Evolutionary conservation across 139 green algal species (phyloP).

Genomic region (Limnomonas spitsbergensis): DNA sequence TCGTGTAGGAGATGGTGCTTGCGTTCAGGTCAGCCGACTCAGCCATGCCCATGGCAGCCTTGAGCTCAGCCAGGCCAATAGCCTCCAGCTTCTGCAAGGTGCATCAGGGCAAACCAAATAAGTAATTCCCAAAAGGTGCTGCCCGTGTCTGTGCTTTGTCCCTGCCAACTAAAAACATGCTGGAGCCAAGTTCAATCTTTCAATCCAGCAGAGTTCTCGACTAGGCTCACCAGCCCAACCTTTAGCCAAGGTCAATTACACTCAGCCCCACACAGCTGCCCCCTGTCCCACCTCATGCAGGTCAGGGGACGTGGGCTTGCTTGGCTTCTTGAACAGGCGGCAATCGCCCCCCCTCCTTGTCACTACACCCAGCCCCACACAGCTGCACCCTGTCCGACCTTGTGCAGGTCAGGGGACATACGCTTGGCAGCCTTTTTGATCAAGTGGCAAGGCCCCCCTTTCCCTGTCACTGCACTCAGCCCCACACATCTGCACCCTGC

Average conservation of each 20-base stretch:
- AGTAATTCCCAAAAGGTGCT: neutral
- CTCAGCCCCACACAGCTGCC: neutral
- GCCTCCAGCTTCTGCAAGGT: conserved; percentile 23
- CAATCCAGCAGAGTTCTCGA: neutral
- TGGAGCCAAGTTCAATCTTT: neutral
- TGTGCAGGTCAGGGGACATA: neutral
- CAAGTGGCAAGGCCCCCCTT: neutral
- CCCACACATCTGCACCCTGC: too few species aligned
- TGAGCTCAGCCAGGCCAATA: conserved; percentile 20
- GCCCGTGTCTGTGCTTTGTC: neutral
- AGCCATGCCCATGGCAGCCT: conserved; percentile 19
- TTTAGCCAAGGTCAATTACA: neutral
- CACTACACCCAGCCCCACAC: neutral
- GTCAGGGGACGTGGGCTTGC: neutral
- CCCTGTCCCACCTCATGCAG: neutral
- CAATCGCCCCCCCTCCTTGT: neutral
- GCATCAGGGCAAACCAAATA: neutral
- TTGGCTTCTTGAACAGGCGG: neutral
- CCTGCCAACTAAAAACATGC: neutral
- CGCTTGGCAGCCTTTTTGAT: neutral
- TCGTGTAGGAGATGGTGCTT: conserved; percentile 37
- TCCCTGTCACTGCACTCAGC: too few species aligned
- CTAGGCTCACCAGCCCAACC: neutral
- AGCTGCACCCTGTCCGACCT: neutral
- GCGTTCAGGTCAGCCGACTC: conserved; percentile 23